Conservation (phyloP, 2,329 filamentous ascomycete species). For the Colletotrichum sp. region DNA sequence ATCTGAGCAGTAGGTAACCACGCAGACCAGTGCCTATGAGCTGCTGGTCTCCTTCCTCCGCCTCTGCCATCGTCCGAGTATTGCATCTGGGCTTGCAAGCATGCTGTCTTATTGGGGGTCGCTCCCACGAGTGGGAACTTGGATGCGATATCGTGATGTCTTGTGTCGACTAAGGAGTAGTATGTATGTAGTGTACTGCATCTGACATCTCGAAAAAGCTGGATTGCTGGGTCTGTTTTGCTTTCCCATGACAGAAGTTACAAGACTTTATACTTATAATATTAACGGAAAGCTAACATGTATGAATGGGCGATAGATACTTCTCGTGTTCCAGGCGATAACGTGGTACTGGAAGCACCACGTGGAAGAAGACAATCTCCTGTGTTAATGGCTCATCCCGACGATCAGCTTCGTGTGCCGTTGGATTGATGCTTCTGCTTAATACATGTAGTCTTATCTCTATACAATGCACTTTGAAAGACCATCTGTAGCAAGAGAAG, state of each 20-base stretch:
- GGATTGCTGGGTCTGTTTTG: not conserved
- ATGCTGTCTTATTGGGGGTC: no score
- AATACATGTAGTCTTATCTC: rapidly evolving
- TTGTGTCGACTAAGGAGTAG: not conserved
- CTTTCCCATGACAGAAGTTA: not conserved
- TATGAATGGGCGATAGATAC: not conserved
- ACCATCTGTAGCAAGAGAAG: rapidly evolving
- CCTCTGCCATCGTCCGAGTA: not conserved
- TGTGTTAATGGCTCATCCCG: rapidly evolving
- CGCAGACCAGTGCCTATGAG: rapidly evolving
- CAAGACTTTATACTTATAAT: not conserved
- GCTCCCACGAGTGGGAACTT: no score
- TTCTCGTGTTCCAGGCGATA: not conserved
- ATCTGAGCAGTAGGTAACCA: not conserved
- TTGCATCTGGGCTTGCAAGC: rapidly evolving
- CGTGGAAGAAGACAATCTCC: not conserved
- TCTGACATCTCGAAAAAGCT: no score
- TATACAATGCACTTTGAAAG: not conserved
- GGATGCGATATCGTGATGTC: not conserved
- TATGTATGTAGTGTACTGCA: not conserved
- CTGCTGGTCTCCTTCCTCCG: not conserved
- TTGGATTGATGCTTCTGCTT: rapidly evolving
- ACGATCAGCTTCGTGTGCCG: not conserved
- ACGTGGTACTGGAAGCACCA: not conserved
- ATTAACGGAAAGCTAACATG: rapidly evolving